Percentiles rank a stretch among this genome's conserved stretches.
These are phyloP conservation scores for Saccharomyces paradoxus DNA, from an alignment of 805 yeast species.

Conservation along the genomic window DNA sequence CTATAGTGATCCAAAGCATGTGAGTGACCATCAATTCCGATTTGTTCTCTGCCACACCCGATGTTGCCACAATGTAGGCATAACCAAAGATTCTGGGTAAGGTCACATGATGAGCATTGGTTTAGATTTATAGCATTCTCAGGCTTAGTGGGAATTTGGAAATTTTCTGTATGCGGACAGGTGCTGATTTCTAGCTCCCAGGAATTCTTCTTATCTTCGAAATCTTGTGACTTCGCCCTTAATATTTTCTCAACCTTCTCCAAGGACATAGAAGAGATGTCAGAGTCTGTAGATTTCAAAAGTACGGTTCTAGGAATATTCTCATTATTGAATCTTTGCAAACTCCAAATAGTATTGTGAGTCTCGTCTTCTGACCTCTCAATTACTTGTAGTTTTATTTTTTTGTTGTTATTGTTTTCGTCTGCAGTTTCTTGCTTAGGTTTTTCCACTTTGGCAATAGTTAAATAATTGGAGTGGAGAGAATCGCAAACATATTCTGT, in stretches of 20 bases:
- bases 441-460: slow-evolving; percentile 46
- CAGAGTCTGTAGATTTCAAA: slow-evolving; percentile 1
- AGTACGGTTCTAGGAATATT: neutral
- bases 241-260: slow-evolving; percentile 19
- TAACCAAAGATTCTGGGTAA: slow-evolving; percentile 79
- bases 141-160: slow-evolving; percentile 32
- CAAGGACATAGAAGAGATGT: slow-evolving; percentile 1
- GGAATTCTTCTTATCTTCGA: slow-evolving; percentile 59
- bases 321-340: slow-evolving; percentile 6
- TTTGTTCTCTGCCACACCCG: slow-evolving; percentile 93
- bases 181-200: slow-evolving; percentile 87
- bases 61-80: slow-evolving; percentile 85
- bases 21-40: slow-evolving; percentile 88
- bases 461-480: slow-evolving; percentile 52
- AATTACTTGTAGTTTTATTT: slow-evolving; percentile 25
- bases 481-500: slow-evolving; percentile 25
- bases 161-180: slow-evolving; percentile 65
- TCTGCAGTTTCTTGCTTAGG: slow-evolving; percentile 27
- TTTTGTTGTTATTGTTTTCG: slow-evolving; percentile 25
- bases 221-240: slow-evolving; percentile 21
- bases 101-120: slow-evolving; percentile 51
- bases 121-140: slow-evolving; percentile 25
- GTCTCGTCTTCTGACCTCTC: slow-evolving; percentile 27
- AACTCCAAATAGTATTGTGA: slow-evolving; percentile 25
- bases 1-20: slow-evolving; percentile 78